Base-by-base conservation (phyloP, 768 basidiomycete genomes). In the Collybia nuda region DNA sequence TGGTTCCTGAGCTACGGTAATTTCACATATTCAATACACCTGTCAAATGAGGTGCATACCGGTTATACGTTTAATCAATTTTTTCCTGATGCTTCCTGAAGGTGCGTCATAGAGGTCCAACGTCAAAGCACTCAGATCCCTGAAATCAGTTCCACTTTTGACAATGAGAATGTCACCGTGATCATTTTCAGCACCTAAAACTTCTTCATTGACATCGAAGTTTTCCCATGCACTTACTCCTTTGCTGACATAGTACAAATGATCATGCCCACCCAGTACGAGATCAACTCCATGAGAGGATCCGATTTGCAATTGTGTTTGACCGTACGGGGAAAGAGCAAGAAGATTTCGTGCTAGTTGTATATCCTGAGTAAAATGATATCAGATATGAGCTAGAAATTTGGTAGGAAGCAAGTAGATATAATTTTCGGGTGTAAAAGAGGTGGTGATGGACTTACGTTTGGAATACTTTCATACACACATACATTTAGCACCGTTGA, bases 141-240 rank as follows among this genome's bases (percentile, higher is more conserved):
- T 80, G 62, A 96, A 96, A 68, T 96, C 92, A 2, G 86, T 89
- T 6, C 93, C 93, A 60, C 90, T 93, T 68, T 95, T 95, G 52
- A 93, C 72, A 17, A 88, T 74, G 17, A 91, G 71, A 24, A 88
- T 72, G 43, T 88, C 83, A 3, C 88, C 88, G 1, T 79, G 60
- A 56, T 91, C 90, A n/a, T 69, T 72, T 58, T 91, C 88, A 5
- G 83, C 82, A 23, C 88, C 92, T 14, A 86, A 75, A 23, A 79
- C 75, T 3, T 71, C 63, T 39, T 75, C 57, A 2, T 64, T 68
- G 17, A 74, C 61, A 54, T 91, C 80, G 52, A 83, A 86, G 47
- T 75, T 78, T 22, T 87, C 80, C 89, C 89, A 92, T 4, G 70
- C 63, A 36, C 71, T 75, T 14, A 82, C 78, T 8, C 88, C 90